Evolutionary conservation across 768 basidiomycete genomes (phyloP), one percentile per base, ranked within the genome.

Genomic region (Cubamyces lactineus): DNA sequence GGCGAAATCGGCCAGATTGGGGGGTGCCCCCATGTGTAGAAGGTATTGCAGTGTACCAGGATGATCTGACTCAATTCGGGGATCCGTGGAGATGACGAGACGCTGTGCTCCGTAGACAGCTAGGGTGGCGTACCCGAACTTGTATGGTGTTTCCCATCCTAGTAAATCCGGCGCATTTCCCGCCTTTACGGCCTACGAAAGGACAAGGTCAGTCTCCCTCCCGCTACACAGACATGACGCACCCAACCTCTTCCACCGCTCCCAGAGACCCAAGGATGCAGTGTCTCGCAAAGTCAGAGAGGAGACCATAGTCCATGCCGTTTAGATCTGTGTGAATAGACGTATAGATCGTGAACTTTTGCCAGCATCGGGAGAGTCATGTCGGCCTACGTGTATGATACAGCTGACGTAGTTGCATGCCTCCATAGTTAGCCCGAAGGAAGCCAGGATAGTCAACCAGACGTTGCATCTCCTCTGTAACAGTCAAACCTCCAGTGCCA

Each of bases 1-100:
- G 11, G 70, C 74, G 46, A 86, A 78, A 59, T 85, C 85, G 1
- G 71, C 70, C 1, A 75, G 21, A 52, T 84, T 74, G 3, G 75
- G 69, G 3, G 81, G 73, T 0, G 78, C 72, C 13, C 83, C 82
- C 0, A 69, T 61, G 0, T 75, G 67, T 41, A 85, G 71, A 23
- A 86, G 77, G 50, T 73, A 76, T 40, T 71, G 67, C 53, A 85
- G 71, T 15, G 76, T 70, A 5, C 77, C 79, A 17, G 67, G 42
- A 59, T 80, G 74, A 47, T 70, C 65, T 15, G 21, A 16, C 5
- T 11, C 42, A 40, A 72, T 7, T 7, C 26, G 16, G 13, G n/a
- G 1, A 7, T 28, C 7, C 38, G 41, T 8, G 46, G 50, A 19
- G 58, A 52, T 26, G 13, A 47, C 24, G 1, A 61, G 12, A 24